Evolutionary conservation across 2,329 filamentous ascomycete species (phyloP).

Genomic region (Clarireedia paspali): DNA sequence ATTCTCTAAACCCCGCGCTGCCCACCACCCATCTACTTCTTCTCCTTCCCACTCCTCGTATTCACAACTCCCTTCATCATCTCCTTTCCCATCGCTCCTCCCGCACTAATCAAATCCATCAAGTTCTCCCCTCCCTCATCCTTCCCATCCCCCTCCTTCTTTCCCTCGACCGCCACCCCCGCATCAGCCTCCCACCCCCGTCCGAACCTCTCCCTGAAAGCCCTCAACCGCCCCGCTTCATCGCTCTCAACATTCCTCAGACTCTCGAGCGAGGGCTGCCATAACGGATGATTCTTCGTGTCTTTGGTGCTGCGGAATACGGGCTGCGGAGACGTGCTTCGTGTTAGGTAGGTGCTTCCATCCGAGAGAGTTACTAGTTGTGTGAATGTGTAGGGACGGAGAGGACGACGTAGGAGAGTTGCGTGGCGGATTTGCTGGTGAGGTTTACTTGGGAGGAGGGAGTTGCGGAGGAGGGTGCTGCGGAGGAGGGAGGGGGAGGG

Average conservation of each 20-base stretch:
- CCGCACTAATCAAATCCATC: constrained; percentile 47
- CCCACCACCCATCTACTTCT: constrained; percentile 29
- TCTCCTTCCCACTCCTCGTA: constrained; percentile 21
- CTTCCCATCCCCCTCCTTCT: constrained; percentile 34
- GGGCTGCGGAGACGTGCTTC: constrained; percentile 64
- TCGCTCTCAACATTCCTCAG: constrained; percentile 88
- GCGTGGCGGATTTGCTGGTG: constrained; percentile 53
- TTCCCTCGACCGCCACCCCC: constrained; percentile 27
- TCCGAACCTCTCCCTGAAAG: constrained; percentile 81
- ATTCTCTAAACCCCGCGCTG: constrained; percentile 26
- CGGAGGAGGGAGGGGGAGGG: constrained; percentile 13
- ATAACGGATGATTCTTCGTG: constrained; percentile 79
- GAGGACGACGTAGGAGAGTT: constrained; percentile 78
- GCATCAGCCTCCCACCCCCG: constrained; percentile 64
- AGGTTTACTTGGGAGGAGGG: not conserved
- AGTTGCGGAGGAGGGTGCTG: not conserved
- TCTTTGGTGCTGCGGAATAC: constrained; percentile 64
- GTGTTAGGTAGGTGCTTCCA: constrained; percentile 74
- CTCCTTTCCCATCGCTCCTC: constrained; percentile 12
- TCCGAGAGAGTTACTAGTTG: constrained; percentile 88
- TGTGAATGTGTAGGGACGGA: constrained; percentile 93
- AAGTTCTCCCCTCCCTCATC: constrained; percentile 40
- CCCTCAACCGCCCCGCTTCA: constrained; percentile 81
- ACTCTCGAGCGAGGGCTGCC: constrained; percentile 79
- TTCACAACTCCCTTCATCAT: constrained; percentile 23